Evolutionary conservation across 2,329 filamentous ascomycete genomes (phyloP), one percentile per base, ranked within the genome.

Genomic region (Colletotrichum echinochloae): DNA sequence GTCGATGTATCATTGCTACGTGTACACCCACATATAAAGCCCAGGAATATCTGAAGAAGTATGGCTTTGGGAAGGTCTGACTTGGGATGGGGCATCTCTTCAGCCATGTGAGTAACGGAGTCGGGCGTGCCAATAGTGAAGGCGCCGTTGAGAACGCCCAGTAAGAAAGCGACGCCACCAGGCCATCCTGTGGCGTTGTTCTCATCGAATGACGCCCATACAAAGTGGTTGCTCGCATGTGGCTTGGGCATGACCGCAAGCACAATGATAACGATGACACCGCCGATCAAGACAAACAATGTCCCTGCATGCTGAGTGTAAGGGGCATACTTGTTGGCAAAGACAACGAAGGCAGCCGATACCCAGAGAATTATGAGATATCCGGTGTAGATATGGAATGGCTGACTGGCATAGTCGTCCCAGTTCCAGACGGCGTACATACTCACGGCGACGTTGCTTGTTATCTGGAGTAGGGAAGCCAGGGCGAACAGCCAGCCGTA

Each of bases 111-210:
- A 11, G 85, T 87, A 23, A 90, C 88, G 65, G 87, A 86, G 77
- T 92, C 90, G 3, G 89, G 88, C 0, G 88, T 91, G 23, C 90
- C 90, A 33, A 92, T 87, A 26, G 88, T 89, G 76, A 90, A 92
- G 14, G 89, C 88, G 6, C 89, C 90, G 74, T 91, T 92, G 30
- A 92, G 82, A 77, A 92, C 90, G 23, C 90, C 90, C 0, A 87
- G 81, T 33, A 91, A 80, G 72, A 92, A 92, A 2, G 89, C 89
- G n/a, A 92, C 87, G 20, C 89, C 89, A 54, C 88, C 82, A 74
- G 74, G 81, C 87, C 79, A 87, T 61, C 88, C 88, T 75, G 80
- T 88, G 74, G 78, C 75, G 71, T 86, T 87, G 70, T 85, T 83
- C 73, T 83, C 81, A 6, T 78, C 69, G 73, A 85, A 84, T 2